phyloP scores from a whole-genome alignment of 2,329 filamentous ascomycete genomes.

The Epichloe baconii region DNA sequence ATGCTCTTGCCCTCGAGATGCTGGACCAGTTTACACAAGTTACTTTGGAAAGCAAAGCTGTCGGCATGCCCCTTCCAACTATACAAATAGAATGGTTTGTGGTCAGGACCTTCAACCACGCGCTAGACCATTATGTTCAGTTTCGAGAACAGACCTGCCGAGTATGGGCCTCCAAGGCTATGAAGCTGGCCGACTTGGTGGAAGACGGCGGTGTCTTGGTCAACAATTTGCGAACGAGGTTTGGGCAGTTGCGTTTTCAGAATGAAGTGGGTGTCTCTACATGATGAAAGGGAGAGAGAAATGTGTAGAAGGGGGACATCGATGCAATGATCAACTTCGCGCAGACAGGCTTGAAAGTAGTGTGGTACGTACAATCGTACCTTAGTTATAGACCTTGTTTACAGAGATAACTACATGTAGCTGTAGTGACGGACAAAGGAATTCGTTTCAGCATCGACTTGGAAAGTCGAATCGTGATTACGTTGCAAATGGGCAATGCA shows the following conservation, averaged over 20 bases:
- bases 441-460: background rate
- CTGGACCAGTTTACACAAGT: slow-evolving; percentile 49
- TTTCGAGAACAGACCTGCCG: slow-evolving; percentile 41
- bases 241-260: slow-evolving; percentile 22
- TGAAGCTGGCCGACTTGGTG: slow-evolving; percentile 46
- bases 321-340: background rate
- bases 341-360: too few species aligned
- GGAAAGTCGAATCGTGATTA: background rate
- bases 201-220: slow-evolving; percentile 39
- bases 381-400: background rate
- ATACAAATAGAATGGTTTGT: slow-evolving; percentile 69
- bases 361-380: too few species aligned
- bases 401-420: background rate
- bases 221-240: slow-evolving; percentile 29
- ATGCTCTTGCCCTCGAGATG: slow-evolving; percentile 42
- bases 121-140: slow-evolving; percentile 49
- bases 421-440: background rate
- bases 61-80: slow-evolving; percentile 41
- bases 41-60: slow-evolving; percentile 33
- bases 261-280: background rate
- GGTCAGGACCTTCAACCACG: slow-evolving; percentile 55
- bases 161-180: slow-evolving; percentile 49
- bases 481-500: background rate
- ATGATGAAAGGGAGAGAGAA: background rate
- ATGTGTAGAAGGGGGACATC: too few species aligned